These are phyloP conservation scores for Trifolium pratense DNA, from an alignment of 306 rosid species.

Conservation along the genomic window DNA sequence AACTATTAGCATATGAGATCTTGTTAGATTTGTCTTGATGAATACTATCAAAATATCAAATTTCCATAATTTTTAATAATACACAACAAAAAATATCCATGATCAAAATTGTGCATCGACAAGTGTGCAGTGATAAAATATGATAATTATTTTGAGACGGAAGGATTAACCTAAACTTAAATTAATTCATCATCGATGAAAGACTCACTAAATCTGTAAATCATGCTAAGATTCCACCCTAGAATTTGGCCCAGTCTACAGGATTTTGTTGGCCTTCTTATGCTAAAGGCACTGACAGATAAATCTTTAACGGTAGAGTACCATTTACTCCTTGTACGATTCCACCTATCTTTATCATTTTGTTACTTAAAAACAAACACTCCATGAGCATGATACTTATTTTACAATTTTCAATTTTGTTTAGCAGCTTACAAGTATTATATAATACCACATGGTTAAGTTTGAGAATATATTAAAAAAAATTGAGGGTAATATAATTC, in stretches of 20 bases:
- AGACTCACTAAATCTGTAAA: no score
- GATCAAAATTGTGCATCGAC: no score
- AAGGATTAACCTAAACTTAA: no score
- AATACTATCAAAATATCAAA: no score
- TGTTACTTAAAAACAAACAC: background rate
- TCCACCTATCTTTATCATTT: slow-evolving; percentile 11
- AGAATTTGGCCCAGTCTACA: background rate
- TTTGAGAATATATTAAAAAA: background rate
- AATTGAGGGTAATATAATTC: background rate
- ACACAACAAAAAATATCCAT: no score
- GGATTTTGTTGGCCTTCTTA: background rate
- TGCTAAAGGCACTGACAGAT: background rate
- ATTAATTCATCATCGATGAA: no score
- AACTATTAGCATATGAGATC: no score
- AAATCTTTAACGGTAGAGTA: background rate
- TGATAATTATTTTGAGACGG: no score
- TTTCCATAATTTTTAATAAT: no score
- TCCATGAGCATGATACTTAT: background rate
- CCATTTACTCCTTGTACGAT: background rate
- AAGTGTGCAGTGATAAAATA: no score
- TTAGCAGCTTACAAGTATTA: background rate
- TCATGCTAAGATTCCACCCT: background rate
- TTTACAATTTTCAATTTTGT: background rate
- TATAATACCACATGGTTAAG: background rate
- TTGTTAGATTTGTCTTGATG: no score